A percentile compares a stretch with the other conserved stretches of the same genome.
Evolutionary conservation across 176 grass and related monocot genomes (phyloP).

Genomic region (Puccinellia tenuiflora): DNA sequence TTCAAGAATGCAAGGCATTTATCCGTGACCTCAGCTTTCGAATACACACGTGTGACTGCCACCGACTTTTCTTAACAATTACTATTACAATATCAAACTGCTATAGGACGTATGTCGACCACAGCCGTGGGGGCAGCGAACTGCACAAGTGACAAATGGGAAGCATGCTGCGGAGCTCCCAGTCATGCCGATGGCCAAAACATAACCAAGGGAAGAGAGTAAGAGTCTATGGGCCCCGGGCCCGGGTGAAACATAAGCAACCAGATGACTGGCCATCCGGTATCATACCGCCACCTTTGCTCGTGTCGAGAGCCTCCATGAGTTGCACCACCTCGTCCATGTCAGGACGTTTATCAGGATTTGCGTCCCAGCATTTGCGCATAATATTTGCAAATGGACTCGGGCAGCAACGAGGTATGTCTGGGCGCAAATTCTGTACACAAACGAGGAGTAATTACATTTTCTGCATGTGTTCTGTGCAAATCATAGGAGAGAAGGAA

Average conservation of each 20-base stretch:
- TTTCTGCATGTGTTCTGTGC: not conserved
- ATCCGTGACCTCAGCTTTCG: not conserved
- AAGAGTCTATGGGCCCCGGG: constrained; percentile 51
- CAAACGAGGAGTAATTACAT: not conserved
- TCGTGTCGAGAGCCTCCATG: constrained; percentile 64
- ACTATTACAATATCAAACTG: constrained; percentile 30
- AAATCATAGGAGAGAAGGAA: not conserved
- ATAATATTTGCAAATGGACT: constrained; percentile 57
- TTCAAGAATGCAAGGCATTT: constrained; percentile 7
- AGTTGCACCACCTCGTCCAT: constrained; percentile 85
- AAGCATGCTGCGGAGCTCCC: not conserved
- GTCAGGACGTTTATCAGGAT: constrained; percentile 69
- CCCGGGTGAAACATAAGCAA: constrained; percentile 58
- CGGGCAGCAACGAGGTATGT: constrained; percentile 77
- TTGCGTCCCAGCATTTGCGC: constrained; percentile 76
- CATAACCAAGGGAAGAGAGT: not conserved
- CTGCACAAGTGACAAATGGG: not conserved
- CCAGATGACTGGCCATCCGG: constrained; percentile 43
- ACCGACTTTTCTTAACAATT: not conserved
- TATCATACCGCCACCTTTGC: constrained; percentile 85
- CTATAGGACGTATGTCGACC: constrained; percentile 6
- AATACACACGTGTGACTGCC: constrained; percentile 5
- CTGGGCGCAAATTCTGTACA: constrained; percentile 70
- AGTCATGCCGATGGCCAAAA: constrained; percentile 17
- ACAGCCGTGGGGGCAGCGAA: not conserved